phyloP scores from a whole-genome alignment of 2,329 filamentous ascomycete species.

The Pseudopyrenochaeta lycopersici region DNA sequence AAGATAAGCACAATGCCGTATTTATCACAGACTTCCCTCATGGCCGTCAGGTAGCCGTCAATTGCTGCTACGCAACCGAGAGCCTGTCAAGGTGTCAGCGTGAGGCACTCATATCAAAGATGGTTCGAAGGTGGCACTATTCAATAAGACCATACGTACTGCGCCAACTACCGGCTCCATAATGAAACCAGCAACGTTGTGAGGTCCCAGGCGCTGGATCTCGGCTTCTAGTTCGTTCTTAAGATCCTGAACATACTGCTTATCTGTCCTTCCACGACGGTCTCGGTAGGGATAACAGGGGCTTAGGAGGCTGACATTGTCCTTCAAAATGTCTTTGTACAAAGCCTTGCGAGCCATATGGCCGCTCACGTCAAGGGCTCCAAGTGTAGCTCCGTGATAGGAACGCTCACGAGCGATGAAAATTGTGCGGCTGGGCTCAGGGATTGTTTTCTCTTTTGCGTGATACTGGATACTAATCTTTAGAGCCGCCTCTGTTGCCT shows the following conservation, averaged over 20 bases:
- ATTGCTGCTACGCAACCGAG: conserved; percentile 74
- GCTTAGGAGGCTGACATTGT: conserved; percentile 68
- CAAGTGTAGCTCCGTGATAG: conserved; percentile 77
- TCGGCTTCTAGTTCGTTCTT: conserved; percentile 72
- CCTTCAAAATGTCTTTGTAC: conserved; percentile 68
- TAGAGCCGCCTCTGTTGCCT: conserved; percentile 73
- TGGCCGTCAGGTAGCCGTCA: conserved; percentile 73
- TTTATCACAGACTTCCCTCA: conserved; percentile 73
- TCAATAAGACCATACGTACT: conserved; percentile 55
- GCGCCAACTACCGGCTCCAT: conserved; percentile 78
- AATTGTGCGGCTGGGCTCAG: conserved; percentile 63
- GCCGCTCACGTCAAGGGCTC: conserved; percentile 71
- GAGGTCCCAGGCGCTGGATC: conserved; percentile 69
- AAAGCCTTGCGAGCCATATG: conserved; percentile 67
- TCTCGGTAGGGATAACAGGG: conserved; percentile 73
- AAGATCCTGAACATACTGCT: conserved; percentile 68
- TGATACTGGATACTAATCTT: conserved; percentile 75
- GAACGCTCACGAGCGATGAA: conserved; percentile 73
- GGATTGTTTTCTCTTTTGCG: conserved; percentile 58
- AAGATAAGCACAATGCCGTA: conserved; percentile 79
- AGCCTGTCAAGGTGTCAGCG: conserved; percentile 53
- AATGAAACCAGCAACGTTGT: conserved; percentile 75
- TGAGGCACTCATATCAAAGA: background rate
- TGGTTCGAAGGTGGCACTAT: background rate
- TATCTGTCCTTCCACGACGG: conserved; percentile 57